Percentiles rank a stretch among this genome's conserved stretches.
phyloP scores from a whole-genome alignment of 176 grass and related monocot species.

The Triticum aestivum region IWGSC_CS_RefSeq_v2.1 NC_057806.1:78765269-78765768 shows the following conservation, averaged over 20 bases:
- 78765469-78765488: constrained; percentile 39
- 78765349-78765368: constrained; percentile 39
- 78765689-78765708: constrained; percentile 12
- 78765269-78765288: background rate
- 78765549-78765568: constrained; percentile 29
- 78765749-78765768: constrained; percentile 73
- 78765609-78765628: constrained; percentile 79
- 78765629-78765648: constrained; percentile 34
- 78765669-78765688: background rate
- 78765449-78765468: background rate
- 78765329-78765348: constrained; percentile 27
- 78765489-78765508: constrained; percentile 73
- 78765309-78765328: background rate
- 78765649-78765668: background rate
- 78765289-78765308: background rate
- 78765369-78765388: constrained; percentile 70
- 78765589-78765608: constrained; percentile 49
- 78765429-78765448: constrained; percentile 22
- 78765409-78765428: constrained; percentile 39
- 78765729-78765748: constrained; percentile 68
- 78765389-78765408: constrained; percentile 69
- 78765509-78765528: constrained; percentile 67
- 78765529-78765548: constrained; percentile 25
- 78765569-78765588: constrained; percentile 52
- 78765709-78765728: constrained; percentile 22